Evolutionary conservation across 2,329 filamentous ascomycete genomes (phyloP), one percentile per base, ranked within the genome.

Genomic region (Fusarium siculi): DNA sequence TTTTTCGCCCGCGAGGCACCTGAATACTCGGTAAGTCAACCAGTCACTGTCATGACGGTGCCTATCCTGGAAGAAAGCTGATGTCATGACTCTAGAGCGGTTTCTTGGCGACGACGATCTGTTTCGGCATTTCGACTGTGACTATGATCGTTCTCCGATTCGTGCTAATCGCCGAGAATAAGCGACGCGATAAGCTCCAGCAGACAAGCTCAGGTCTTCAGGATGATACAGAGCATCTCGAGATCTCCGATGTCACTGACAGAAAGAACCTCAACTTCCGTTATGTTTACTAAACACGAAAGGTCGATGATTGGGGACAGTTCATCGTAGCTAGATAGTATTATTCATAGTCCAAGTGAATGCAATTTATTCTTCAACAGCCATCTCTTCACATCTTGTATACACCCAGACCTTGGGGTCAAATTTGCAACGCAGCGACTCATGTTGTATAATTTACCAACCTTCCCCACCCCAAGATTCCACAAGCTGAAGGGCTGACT

Each of bases 161-260:
- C 12, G 53, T 59, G 0, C 47, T 77, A 7, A 68, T 77, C 3
- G 32, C 34, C 2, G 74, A 77, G 44, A 76, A 76, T 3, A 62
- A 54, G 7, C 44, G 68, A 14, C 74, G 74, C 1, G 74, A 77
- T 5, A 44, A 42, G 5, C 72, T 75, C 4, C 70, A 70, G 0
- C 49, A 74, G 15, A 53, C 40, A 0, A 32, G 18, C 21, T 11
- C 39, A 2, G 19, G 23, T 0, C 7, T 62, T 1, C 50, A n/a
- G 1, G 39, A 63, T 18, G 58, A 63, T 0, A 7, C 21, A 0
- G 28, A 67, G 0, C 47, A 60, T 7, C 36, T 70, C 10, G 74
- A 76, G 30, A 65, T 76, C 19, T 76, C 74, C 0, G 74, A 76
- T 30, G 34, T 74, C 7, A 76, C 73, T 9, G 74, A 76, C 28